phyloP scores from a whole-genome alignment of 495 filamentous ascomycete species.

The Friedmanniomyces simplex region DNA sequence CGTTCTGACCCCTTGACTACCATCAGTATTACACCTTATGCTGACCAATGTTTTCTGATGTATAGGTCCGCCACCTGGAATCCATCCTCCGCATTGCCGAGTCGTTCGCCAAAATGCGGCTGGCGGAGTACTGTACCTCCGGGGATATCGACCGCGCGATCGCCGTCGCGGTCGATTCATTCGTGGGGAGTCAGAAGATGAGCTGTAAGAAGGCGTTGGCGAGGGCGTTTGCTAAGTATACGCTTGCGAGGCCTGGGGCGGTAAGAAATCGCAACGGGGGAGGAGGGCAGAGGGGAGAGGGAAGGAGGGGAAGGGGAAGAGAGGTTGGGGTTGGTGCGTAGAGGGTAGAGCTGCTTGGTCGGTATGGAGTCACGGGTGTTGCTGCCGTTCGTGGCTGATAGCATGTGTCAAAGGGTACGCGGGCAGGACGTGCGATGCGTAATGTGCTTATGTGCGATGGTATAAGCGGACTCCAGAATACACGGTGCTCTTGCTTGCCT shows the following conservation, averaged over 20 bases:
- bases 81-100: constrained; percentile 92
- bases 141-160: constrained; percentile 95
- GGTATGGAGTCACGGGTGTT: too few species aligned
- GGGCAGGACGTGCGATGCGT: too few species aligned
- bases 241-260: constrained; percentile 28
- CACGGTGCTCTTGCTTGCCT: too few species aligned
- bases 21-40: not conserved
- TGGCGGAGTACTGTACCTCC: constrained; percentile 81
- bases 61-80: constrained; percentile 88
- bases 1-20: not conserved
- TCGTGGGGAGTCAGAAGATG: constrained; percentile 93
- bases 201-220: constrained; percentile 96
- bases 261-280: too few species aligned
- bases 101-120: constrained; percentile 88
- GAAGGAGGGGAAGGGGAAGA: not conserved
- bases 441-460: too few species aligned
- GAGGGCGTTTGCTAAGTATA: constrained; percentile 93
- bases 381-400: too few species aligned
- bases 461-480: too few species aligned
- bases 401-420: too few species aligned
- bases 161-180: constrained; percentile 90
- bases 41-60: not conserved
- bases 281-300: not conserved
- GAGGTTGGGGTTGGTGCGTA: constrained; percentile 5
- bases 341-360: too few species aligned